Base-by-base conservation (phyloP, 1,284 basidiomycete genomes). In the Abortiporus biennis region DNA sequence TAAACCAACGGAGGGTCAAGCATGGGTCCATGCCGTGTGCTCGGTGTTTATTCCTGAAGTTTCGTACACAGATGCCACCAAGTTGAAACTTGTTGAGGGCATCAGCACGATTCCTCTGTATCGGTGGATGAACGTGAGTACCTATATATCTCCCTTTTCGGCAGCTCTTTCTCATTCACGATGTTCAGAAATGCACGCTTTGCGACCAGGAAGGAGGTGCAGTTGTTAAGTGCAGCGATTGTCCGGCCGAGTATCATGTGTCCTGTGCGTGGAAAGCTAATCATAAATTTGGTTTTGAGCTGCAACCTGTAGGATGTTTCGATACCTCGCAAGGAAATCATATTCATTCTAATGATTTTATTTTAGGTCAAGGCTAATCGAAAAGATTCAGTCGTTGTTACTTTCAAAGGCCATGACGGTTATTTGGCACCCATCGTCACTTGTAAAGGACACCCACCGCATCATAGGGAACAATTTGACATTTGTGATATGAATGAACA, bases 1-100 rank as follows among this genome's bases (percentile, higher is more conserved):
- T 58, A 97, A 97, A 61, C 90, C 90, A 3, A 97, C 94, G 0
- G 95, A 98, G 66, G 87, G 90, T 20, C 85, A 88, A 62, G 88
- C 90, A 47, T 97, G 92, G 91, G 83, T 83, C 1, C 95, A 99
- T 59, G 70, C 93, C 16, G 62, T 97, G 1, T 98, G 95, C 65
- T 79, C 93, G 1, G 78, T 89, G 1, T 98, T 92, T 66, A 79
- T 84, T 23, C 85, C 86, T 3, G 93, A 96, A 55, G 68, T 94
- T 5, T 71, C 70, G 15, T 95, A 85, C 61, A 85, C 86, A 17
- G 84, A 93, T 59, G 74, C 86, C 0, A 55, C 66, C 9, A 74
- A 75, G 35, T 68, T 95, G 41, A 80, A 84, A 38, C 64, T 82
- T 11, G 87, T 92, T 11, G 95, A 98, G 63, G 92, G 91, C n/a